These are phyloP conservation scores for Lachancea nothofagi DNA, from an alignment of 805 yeast genomes.

Conservation along the genomic window DNA sequence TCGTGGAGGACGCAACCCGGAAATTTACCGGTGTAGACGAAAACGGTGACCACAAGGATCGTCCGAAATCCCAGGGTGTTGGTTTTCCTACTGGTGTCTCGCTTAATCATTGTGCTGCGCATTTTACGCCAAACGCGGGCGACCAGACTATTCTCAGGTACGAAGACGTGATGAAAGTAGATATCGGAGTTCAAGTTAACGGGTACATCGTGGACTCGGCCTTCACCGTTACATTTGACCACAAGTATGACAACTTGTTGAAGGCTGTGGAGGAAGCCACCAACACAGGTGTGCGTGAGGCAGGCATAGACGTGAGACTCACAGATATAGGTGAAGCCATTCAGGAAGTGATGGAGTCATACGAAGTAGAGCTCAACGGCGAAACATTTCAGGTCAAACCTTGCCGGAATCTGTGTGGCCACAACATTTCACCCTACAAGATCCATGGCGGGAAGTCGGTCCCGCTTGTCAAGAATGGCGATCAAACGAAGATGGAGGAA, in stretches of 20 bases:
- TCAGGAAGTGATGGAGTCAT: slow-evolving; percentile 95
- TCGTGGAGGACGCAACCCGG: slow-evolving; percentile 80
- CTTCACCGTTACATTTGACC: slow-evolving; percentile 83
- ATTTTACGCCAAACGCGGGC: slow-evolving; percentile 94
- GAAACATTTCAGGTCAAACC: slow-evolving; percentile 78
- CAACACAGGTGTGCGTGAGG: slow-evolving; percentile 82
- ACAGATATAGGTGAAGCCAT: slow-evolving; percentile 94
- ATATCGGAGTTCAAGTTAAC: slow-evolving; percentile 92
- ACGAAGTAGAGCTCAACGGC: slow-evolving; percentile 88
- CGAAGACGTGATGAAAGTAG: slow-evolving; percentile 95
- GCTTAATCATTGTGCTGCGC: slow-evolving; percentile 92
- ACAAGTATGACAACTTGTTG: slow-evolving; percentile 71
- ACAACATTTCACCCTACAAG: slow-evolving; percentile 73
- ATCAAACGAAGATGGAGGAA: slow-evolving; percentile 96
- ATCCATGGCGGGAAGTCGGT: slow-evolving; percentile 96
- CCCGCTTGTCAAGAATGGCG: slow-evolving; percentile 92
- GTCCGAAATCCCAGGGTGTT: slow-evolving; percentile 60
- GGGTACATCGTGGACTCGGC: slow-evolving; percentile 95
- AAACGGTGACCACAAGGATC: slow-evolving; percentile 44
- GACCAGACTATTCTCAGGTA: slow-evolving; percentile 74
- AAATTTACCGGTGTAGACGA: slow-evolving; percentile 57
- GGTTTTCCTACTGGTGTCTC: slow-evolving; percentile 99
- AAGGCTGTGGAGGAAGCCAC: slow-evolving; percentile 91
- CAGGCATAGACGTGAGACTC: slow-evolving; percentile 93
- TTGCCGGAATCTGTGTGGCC: slow-evolving; percentile 91